Evolutionary conservation across 768 basidiomycete species (phyloP).

Genomic region (Boletellus ananas): DNA sequence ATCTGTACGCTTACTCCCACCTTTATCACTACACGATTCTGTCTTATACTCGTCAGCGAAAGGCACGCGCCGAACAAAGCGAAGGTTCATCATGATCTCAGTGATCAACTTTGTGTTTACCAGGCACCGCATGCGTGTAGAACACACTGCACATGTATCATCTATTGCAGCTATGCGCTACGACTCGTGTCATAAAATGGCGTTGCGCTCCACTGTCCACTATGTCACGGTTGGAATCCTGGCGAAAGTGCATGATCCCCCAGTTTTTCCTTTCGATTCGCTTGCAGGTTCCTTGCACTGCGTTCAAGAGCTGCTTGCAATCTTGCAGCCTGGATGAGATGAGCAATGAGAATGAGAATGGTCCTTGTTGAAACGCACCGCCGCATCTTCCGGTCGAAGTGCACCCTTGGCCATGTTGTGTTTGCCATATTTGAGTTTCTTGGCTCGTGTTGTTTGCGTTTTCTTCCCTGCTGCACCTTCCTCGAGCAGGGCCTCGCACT

Average conservation of each 20-base stretch:
- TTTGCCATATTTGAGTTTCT: conserved; percentile 62
- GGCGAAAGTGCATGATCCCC: conserved; percentile 20
- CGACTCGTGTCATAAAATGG: conserved; percentile 12
- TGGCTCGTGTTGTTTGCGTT: conserved; percentile 39
- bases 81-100: conserved; percentile 37
- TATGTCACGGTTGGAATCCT: conserved; percentile 11
- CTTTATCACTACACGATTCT: background rate
- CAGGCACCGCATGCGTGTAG: conserved; percentile 4
- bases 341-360: background rate
- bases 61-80: conserved; percentile 62
- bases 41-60: conserved; percentile 42
- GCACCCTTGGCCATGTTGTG: conserved; percentile 91
- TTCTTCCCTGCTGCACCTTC: conserved; percentile 28
- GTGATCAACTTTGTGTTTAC: conserved; percentile 1
- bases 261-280: conserved; percentile 24
- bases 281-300: conserved; percentile 30
- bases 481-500: conserved; percentile 62
- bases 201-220: conserved; percentile 3
- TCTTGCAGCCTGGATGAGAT: conserved; percentile 53
- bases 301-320: conserved; percentile 62
- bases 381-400: conserved; percentile 75
- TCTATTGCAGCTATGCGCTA: conserved; percentile 19
- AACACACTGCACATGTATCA: conserved; percentile 21
- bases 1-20: conserved; percentile 50
- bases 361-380: conserved; percentile 43